Conservation (phyloP, 176 grass and related monocot species). For the Puya raimondii region DNA sequence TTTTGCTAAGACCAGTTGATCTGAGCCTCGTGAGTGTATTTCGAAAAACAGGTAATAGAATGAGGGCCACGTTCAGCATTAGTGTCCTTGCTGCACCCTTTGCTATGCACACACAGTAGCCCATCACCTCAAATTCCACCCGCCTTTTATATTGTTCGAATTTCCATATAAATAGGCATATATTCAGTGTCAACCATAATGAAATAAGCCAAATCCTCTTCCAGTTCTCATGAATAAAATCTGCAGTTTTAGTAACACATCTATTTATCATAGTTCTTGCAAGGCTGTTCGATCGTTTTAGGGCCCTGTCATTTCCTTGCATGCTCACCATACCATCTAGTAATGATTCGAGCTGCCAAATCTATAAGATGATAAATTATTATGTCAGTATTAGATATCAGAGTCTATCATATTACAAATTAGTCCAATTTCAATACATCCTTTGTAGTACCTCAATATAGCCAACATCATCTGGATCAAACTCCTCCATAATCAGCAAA, state of each 20-base stretch:
- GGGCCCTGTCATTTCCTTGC: constrained; percentile 57
- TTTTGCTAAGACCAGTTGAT: constrained; percentile 42
- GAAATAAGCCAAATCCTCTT: constrained; percentile 81
- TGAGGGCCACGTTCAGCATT: constrained; percentile 96
- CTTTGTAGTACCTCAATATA: constrained; percentile 67
- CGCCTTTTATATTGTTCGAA: constrained; percentile 74
- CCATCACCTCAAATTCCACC: constrained; percentile 83
- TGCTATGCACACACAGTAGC: constrained; percentile 73
- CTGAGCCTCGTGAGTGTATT: constrained; percentile 85
- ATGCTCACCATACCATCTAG: constrained; percentile 72
- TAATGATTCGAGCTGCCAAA: constrained; percentile 89
- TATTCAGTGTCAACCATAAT: constrained; percentile 54
- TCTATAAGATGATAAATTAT: constrained; percentile 28
- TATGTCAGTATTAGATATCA: neutral
- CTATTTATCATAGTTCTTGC: constrained; percentile 77
- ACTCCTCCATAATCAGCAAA: constrained; percentile 87
- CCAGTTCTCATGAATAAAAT: constrained; percentile 94
- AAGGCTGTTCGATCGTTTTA: constrained; percentile 55
- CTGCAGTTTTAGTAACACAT: constrained; percentile 43
- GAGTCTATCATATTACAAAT: neutral
- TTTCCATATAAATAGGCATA: constrained; percentile 61
- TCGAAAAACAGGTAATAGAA: constrained; percentile 86
- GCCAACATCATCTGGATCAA: constrained; percentile 67
- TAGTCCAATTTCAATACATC: neutral
- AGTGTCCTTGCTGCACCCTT: constrained; percentile 87